Evolutionary conservation across 192 early-diverging fungal genomes (phyloP), one percentile per base, ranked within the genome.

Genomic region (Phlyctochytrium arcticum): DNA sequence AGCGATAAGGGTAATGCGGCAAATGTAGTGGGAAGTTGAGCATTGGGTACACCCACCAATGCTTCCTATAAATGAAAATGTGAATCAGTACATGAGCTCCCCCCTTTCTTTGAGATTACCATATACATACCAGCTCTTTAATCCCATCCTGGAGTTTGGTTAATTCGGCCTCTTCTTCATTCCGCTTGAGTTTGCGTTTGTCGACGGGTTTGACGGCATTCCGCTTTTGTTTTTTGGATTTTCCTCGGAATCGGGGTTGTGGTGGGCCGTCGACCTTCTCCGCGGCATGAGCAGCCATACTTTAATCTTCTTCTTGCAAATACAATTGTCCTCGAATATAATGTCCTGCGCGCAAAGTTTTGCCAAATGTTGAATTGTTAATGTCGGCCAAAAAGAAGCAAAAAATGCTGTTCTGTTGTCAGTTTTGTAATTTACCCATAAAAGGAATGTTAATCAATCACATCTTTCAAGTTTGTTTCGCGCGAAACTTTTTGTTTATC

Each of bases 151-250:
- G 76, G 24, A 83, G 48, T n/a, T 78, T 67, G n/a, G 51, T 48
- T 8, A 85, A 67, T 27, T 85, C 83, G n/a, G 63, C 54, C 12
- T 72, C 72, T 60, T 85, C 80, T 15, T 66, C 63, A 34, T 67
- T 24, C 15, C 73, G 62, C 69, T 74, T 78, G 19, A 76, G 54
- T 66, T 81, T 71, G 31, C 79, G 71, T 56, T 67, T 68, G 37
- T 48, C 47, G 32, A 67, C 48, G 15, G 57, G 65, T 32, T 59
- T 59, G 4, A 42, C 58, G 7, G 37, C 36, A 29, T 65, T 65
- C 24, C 47, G 31, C 30, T 57, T 10, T 6, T 47, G 29, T 29
- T 59, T 59, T 26, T 49, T 48, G 35, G 30, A 30, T 49, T 61
- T 61, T 35, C 36, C 42, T 27, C 42, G 15, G 19, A 30, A 4